Evolutionary conservation across 129 eudicot genomes (phyloP).

Genomic region (Silybum marianum): DNA sequence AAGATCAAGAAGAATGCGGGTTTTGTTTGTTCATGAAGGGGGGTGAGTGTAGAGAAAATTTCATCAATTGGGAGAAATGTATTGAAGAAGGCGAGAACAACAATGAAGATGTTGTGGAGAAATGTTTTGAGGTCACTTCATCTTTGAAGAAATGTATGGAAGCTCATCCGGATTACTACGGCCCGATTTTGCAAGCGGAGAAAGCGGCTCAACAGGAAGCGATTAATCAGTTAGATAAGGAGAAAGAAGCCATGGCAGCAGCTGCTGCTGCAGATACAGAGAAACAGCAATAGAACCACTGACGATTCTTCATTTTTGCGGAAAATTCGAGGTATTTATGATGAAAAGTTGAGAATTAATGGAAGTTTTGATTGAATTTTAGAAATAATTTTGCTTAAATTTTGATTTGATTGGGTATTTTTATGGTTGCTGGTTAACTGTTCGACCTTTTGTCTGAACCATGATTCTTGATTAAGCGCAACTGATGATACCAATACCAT

Average conservation of each 20-base stretch:
- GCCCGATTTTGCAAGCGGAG: slow-evolving; percentile 26
- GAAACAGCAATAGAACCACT: slow-evolving; percentile 4
- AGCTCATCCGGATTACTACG: slow-evolving; percentile 37
- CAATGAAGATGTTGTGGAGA: slow-evolving; percentile 53
- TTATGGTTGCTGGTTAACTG: background rate
- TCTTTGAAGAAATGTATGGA: slow-evolving; percentile 43
- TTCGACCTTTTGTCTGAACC: background rate
- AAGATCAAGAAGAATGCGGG: slow-evolving; percentile 50
- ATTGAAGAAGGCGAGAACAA: slow-evolving; percentile 69
- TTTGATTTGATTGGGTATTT: background rate
- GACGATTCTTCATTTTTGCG: background rate
- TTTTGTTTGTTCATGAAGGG: slow-evolving; percentile 68
- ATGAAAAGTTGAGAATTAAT: background rate
- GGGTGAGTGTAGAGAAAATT: slow-evolving; percentile 58
- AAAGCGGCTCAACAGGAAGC: slow-evolving; percentile 34
- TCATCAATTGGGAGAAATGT: slow-evolving; percentile 60
- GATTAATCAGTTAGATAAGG: slow-evolving; percentile 24
- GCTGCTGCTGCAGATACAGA: background rate
- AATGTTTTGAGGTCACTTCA: slow-evolving; percentile 40
- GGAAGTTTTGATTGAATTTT: background rate
- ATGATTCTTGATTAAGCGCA: background rate
- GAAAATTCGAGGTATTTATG: background rate
- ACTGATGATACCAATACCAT: background rate
- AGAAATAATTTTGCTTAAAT: background rate
- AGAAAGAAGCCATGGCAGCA: slow-evolving; percentile 24